These are phyloP conservation scores for Biancaea sappan DNA, from an alignment of 306 rosid genomes.

Conservation along the genomic window DNA sequence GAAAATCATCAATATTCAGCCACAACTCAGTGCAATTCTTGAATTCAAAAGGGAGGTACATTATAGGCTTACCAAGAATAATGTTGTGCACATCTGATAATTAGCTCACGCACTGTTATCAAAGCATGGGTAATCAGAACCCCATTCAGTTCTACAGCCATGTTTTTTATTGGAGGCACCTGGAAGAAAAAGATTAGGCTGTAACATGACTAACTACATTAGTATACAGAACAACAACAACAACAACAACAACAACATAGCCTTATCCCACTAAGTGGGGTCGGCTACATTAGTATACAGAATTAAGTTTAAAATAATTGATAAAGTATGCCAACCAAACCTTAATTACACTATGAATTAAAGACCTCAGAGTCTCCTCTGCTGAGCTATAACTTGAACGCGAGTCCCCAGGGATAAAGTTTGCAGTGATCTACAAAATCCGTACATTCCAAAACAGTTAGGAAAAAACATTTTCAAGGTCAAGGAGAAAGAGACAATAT, in stretches of 20 bases:
- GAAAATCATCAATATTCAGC: conserved; percentile 38
- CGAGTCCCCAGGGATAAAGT: conserved; percentile 86
- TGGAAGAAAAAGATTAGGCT: conserved; percentile 39
- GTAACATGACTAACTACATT: conserved; percentile 9
- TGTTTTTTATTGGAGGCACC: conserved; percentile 88
- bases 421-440: conserved; percentile 73
- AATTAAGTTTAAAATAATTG: conserved; percentile 14
- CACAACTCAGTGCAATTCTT: conserved; percentile 23
- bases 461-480: conserved; percentile 26
- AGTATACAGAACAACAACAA: conserved; percentile 21
- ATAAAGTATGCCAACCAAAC: conserved; percentile 42
- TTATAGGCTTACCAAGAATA: conserved; percentile 81
- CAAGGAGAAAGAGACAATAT: conserved; percentile 12
- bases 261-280: too few relatives aligned
- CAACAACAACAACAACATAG: too few relatives aligned
- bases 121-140: conserved; percentile 87
- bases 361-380: conserved; percentile 88
- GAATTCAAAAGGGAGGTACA: conserved; percentile 24
- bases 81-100: conserved; percentile 82
- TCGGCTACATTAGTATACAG: neutral
- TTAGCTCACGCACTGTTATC: conserved; percentile 84
- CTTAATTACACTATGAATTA: conserved; percentile 93
- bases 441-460: conserved; percentile 29
- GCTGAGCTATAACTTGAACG: conserved; percentile 85
- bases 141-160: conserved; percentile 92